Percentiles rank a stretch among this genome's conserved stretches.
These are phyloP conservation scores for Phytophthora brassicae DNA, from an alignment of 352 stramenopile genomes.

Conservation along the genomic window DNA sequence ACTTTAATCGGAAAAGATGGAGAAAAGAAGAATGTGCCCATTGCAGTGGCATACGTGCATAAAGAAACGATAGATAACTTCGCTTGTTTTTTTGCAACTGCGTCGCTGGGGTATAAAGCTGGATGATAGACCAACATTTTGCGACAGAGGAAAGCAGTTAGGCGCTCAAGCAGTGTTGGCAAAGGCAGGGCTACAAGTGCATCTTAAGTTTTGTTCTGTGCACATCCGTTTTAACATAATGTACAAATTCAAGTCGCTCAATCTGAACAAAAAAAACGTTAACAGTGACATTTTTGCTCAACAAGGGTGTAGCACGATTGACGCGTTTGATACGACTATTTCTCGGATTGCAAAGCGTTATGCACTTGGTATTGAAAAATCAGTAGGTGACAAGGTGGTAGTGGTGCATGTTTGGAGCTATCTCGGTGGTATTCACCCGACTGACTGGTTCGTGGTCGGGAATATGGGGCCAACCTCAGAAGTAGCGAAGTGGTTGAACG, in stretches of 20 bases:
- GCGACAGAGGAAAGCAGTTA: conserved; percentile 5
- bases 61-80: conserved; percentile 13
- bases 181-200: neutral
- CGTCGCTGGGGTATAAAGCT: conserved; percentile 2
- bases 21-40: conserved; percentile 3
- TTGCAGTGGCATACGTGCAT: conserved; percentile 1
- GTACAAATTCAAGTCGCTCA: conserved; percentile 13
- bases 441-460: conserved; percentile 1
- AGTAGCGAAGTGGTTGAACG: neutral
- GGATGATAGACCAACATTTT: neutral
- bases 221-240: conserved; percentile 17
- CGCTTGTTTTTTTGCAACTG: conserved; percentile 15
- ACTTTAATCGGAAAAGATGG: conserved; percentile 8
- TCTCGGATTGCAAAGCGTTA: neutral
- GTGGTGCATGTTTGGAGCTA: conserved; percentile 8
- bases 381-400: neutral
- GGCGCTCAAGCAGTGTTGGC: neutral
- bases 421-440: conserved; percentile 8
- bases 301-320: neutral
- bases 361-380: neutral
- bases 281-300: conserved; percentile 2
- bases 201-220: conserved; percentile 7
- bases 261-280: neutral
- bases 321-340: neutral
- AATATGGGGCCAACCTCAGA: neutral